Conservation (phyloP, 2,329 filamentous ascomycete genomes). For the Trichophyton equinum region DNA sequence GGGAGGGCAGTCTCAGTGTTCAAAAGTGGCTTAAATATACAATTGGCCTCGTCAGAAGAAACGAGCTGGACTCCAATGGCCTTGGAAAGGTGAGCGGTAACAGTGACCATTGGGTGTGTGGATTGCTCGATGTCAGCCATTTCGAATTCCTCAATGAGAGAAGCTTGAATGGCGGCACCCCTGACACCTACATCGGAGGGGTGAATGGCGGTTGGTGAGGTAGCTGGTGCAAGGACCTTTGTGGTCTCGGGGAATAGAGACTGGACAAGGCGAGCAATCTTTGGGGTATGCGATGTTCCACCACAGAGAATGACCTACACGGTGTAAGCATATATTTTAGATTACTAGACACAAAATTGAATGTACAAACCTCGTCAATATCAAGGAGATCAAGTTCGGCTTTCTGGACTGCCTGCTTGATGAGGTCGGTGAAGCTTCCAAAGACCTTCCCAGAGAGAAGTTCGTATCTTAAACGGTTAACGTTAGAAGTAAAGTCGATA, state of each 20-base stretch:
- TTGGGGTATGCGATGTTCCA: conserved; percentile 84
- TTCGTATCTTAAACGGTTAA: conserved; percentile 91
- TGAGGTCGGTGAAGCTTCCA: conserved; percentile 71
- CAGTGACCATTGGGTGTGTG: conserved; percentile 87
- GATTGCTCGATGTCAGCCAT: conserved; percentile 88
- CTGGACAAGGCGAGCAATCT: conserved; percentile 70
- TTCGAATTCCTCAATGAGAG: conserved; percentile 88
- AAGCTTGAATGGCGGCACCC: conserved; percentile 90
- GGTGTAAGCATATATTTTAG: not conserved
- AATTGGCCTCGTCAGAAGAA: conserved; percentile 35
- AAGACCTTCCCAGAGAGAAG: conserved; percentile 78
- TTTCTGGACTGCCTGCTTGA: conserved; percentile 79
- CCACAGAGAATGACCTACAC: conserved; percentile 71
- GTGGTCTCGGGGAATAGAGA: conserved; percentile 72
- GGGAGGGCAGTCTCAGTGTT: conserved; percentile 80
- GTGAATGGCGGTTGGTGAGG: conserved; percentile 67
- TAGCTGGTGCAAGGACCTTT: conserved; percentile 69
- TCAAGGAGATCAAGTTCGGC: conserved; percentile 84
- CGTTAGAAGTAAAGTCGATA: conserved; percentile 77
- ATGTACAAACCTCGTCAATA: conserved; percentile 56
- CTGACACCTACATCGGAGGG: conserved; percentile 80
- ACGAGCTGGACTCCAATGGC: conserved; percentile 74
- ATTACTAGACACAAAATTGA: not conserved
- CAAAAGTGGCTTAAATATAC: conserved; percentile 69
- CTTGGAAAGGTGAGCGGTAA: conserved; percentile 77